Conservation (phyloP, 139 green algal genomes). For the Coelastrella sp. region DNA sequence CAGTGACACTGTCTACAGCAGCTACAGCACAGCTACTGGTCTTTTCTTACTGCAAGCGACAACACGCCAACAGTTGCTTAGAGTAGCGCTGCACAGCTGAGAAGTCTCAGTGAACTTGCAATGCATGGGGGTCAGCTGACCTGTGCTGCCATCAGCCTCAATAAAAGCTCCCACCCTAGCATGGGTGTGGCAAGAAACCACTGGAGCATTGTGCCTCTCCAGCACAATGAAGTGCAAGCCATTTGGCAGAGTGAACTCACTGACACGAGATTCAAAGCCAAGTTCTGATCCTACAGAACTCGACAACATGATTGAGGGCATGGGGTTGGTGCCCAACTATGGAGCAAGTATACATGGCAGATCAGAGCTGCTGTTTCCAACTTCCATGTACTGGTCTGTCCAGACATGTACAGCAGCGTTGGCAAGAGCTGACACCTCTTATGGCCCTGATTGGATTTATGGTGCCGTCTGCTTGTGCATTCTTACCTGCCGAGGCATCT, state of each 20-base stretch:
- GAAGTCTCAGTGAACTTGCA: too few species aligned
- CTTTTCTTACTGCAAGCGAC: neutral
- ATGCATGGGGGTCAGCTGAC: constrained; percentile 31
- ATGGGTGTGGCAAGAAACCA: constrained; percentile 83
- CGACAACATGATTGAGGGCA: neutral
- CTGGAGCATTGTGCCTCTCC: constrained; percentile 71
- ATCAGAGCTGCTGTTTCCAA: neutral
- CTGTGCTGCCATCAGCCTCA: constrained; percentile 79
- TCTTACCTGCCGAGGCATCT: constrained; percentile 1
- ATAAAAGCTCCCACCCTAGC: constrained; percentile 84
- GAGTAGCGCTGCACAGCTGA: too few species aligned
- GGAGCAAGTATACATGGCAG: neutral
- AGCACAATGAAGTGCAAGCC: constrained; percentile 91
- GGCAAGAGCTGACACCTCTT: too few species aligned
- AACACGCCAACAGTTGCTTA: neutral
- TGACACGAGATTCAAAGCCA: constrained; percentile 66
- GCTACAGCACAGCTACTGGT: too few species aligned
- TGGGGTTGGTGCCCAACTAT: neutral
- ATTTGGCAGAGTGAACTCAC: constrained; percentile 88
- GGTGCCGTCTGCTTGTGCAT: neutral
- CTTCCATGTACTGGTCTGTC: neutral
- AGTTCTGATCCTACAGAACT: neutral
- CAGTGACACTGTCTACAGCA: too few species aligned
- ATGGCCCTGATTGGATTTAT: too few species aligned
- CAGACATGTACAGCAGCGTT: neutral